Percentiles rank a stretch among this genome's conserved stretches.
These are phyloP conservation scores for Pseudocercospora ulei DNA, from an alignment of 2,329 filamentous ascomycete genomes.

Conservation along the genomic window DNA sequence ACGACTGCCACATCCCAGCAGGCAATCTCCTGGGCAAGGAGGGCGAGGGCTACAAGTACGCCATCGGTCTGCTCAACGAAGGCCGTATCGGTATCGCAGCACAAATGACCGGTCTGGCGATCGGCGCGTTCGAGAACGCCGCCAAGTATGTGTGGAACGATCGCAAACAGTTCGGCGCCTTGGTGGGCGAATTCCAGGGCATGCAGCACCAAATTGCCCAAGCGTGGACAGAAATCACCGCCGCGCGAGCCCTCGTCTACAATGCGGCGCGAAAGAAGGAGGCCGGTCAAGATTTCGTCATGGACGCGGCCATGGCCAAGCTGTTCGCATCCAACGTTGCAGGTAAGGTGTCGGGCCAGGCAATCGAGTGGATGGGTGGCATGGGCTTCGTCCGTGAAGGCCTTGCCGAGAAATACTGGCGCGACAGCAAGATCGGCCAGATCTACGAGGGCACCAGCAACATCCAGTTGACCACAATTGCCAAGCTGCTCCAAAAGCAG, in stretches of 20 bases:
- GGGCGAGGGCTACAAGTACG: constrained; percentile 95
- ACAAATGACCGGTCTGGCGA: constrained; percentile 93
- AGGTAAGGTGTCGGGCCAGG: constrained; percentile 69
- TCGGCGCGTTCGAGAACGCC: constrained; percentile 92
- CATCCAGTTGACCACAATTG: constrained; percentile 61
- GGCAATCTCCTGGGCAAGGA: constrained; percentile 80
- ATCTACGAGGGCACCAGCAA: constrained; percentile 72
- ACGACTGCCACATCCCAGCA: constrained; percentile 83
- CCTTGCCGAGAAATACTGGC: constrained; percentile 93
- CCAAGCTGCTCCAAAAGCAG: constrained; percentile 58
- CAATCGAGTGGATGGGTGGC: constrained; percentile 98
- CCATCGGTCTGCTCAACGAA: constrained; percentile 87
- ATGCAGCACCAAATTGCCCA: constrained; percentile 99
- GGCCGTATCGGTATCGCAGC: constrained; percentile 95
- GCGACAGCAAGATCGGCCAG: constrained; percentile 96
- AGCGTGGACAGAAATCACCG: constrained; percentile 84
- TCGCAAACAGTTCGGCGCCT: constrained; percentile 86
- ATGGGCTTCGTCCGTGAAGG: constrained; percentile 98
- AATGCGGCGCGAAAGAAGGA: constrained; percentile 98
- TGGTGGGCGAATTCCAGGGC: constrained; percentile 93
- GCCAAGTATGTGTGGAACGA: constrained; percentile 96
- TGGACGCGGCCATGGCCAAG: constrained; percentile 97
- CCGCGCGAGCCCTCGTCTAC: constrained; percentile 84
- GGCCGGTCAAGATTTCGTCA: constrained; percentile 86
- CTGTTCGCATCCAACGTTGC: constrained; percentile 89